Evolutionary conservation across 2,329 filamentous ascomycete species (phyloP).

Genomic region (Beauveria pseudobassiana): DNA sequence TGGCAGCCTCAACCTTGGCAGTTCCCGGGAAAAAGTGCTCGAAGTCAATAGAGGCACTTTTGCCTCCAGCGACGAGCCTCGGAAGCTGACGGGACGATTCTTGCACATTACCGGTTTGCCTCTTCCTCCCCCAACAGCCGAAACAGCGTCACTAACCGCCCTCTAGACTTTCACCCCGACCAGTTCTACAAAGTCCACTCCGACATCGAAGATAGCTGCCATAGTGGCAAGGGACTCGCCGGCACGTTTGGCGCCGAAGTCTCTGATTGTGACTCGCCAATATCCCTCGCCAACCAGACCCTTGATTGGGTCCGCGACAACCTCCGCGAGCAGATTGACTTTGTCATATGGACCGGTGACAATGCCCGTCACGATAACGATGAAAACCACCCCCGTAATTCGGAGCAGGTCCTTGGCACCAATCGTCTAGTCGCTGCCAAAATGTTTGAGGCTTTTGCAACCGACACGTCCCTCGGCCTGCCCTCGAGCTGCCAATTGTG

Average conservation of each 20-base stretch:
- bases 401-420: constrained; percentile 65
- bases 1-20: background rate
- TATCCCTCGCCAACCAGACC: constrained; percentile 75
- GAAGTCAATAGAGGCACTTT: background rate
- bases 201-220: constrained; percentile 68
- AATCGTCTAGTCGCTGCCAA: constrained; percentile 71
- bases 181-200: constrained; percentile 75
- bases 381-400: constrained; percentile 66
- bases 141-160: background rate
- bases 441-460: constrained; percentile 66
- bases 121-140: background rate
- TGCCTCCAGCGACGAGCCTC: background rate
- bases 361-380: constrained; percentile 86
- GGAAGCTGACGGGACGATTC: constrained; percentile 64
- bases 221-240: constrained; percentile 67
- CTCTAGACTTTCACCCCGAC: constrained; percentile 83
- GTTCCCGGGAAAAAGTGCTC: background rate
- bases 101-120: constrained; percentile 77
- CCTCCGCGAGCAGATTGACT: constrained; percentile 72
- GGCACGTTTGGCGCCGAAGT: constrained; percentile 80
- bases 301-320: constrained; percentile 81
- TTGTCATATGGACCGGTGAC: constrained; percentile 89
- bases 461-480: constrained; percentile 27
- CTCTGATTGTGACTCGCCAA: constrained; percentile 80
- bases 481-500: constrained; percentile 67